Evolutionary conservation across 2,329 filamentous ascomycete genomes (phyloP).

Genomic region (Cercospora zeae-maydis): DNA sequence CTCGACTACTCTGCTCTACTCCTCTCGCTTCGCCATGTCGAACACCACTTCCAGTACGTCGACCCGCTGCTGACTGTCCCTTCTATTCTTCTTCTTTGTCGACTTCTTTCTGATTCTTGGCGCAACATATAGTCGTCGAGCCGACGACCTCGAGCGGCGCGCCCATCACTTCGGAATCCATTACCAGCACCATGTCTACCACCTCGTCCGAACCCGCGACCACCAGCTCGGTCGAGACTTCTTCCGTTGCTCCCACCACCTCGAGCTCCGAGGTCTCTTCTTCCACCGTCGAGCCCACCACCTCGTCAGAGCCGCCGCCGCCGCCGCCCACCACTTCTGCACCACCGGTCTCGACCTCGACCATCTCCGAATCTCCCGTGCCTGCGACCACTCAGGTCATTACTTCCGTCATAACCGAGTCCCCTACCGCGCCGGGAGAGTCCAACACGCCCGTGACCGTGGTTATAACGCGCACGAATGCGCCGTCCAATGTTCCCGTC

Average conservation of each 20-base stretch:
- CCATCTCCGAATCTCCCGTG: conserved; percentile 17
- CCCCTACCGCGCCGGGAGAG: conserved; percentile 13
- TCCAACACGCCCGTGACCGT: conserved; percentile 15
- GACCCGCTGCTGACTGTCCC: not conserved
- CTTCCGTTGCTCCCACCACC: conserved; percentile 18
- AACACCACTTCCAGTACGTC: conserved; percentile 13
- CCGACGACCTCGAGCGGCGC: not conserved
- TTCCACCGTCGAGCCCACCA: conserved; percentile 5
- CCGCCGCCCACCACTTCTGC: conserved; percentile 4
- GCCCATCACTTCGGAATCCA: conserved; percentile 3
- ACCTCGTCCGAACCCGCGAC: conserved; percentile 2
- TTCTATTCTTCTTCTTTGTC: conserved; percentile 5
- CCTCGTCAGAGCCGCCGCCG: conserved; percentile 7
- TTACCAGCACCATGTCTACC: conserved; percentile 15
- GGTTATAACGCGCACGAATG: conserved; percentile 17
- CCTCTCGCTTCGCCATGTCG: conserved; percentile 9
- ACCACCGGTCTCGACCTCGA: conserved; percentile 11
- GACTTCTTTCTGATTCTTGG: conserved; percentile 4
- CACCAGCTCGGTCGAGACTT: conserved; percentile 7
- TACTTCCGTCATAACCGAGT: conserved; percentile 23
- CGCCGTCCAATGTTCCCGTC: conserved; percentile 12
- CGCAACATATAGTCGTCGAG: not conserved
- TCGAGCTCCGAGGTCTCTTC: conserved; percentile 19
- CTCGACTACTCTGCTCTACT: not conserved
- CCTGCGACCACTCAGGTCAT: conserved; percentile 22